Conservation (phyloP, 352 stramenopile genomes). For the Phytophthora vignae region DNA sequence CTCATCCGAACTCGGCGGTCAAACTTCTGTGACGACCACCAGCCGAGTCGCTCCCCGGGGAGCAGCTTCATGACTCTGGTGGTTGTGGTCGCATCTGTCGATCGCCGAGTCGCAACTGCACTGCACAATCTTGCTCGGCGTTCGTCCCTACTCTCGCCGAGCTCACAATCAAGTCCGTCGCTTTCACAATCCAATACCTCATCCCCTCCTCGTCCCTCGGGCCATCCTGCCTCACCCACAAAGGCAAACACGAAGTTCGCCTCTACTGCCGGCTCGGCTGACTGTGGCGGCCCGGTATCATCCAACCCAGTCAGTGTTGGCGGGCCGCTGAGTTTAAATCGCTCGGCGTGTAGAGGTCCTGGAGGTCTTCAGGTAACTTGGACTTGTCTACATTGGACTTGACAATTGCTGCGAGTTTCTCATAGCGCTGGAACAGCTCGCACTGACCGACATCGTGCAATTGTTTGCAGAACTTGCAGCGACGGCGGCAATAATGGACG, state of each 20-base stretch:
- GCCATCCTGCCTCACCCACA: no score
- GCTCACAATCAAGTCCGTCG: no score
- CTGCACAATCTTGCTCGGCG: no score
- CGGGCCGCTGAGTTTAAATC: conserved; percentile 22
- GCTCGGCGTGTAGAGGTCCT: conserved; percentile 4
- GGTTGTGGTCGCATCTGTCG: background rate
- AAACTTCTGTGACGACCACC: background rate
- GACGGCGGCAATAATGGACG: background rate
- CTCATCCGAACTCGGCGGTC: background rate
- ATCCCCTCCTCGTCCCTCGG: no score
- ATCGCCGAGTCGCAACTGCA: no score
- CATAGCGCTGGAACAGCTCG: conserved; percentile 1
- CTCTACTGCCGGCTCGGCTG: conserved; percentile 7
- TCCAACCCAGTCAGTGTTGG: conserved; percentile 19
- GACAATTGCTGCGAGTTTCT: conserved; percentile 4
- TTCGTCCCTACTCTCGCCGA: no score
- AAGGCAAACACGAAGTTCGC: background rate
- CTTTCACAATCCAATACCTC: no score
- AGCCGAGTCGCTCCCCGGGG: background rate
- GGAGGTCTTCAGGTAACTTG: conserved; percentile 1
- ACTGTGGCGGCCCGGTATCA: conserved; percentile 10
- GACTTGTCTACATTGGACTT: conserved; percentile 3
- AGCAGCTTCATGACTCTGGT: background rate
- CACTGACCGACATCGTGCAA: conserved; percentile 7
- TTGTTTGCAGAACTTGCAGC: background rate